These are phyloP conservation scores for Arthrobotrys iridis DNA, from an alignment of 2,329 filamentous ascomycete genomes.

Conservation along the genomic window DNA sequence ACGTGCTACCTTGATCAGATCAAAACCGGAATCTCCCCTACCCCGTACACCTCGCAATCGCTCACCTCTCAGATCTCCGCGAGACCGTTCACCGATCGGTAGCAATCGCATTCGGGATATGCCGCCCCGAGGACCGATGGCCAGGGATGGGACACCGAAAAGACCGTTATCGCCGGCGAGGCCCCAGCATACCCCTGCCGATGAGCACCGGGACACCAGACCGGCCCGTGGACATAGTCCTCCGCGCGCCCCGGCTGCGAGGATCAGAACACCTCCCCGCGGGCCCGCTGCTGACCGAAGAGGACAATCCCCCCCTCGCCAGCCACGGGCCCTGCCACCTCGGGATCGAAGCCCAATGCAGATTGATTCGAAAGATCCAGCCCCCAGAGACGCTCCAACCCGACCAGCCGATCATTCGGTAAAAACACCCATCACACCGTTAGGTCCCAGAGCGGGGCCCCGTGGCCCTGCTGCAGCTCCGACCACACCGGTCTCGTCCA, in stretches of 20 bases:
- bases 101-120: constrained; percentile 24
- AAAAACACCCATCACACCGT: constrained; percentile 20
- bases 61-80: constrained; percentile 43
- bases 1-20: constrained; percentile 54
- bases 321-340: constrained; percentile 32
- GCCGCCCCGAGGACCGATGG: not conserved
- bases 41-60: constrained; percentile 42
- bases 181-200: constrained; percentile 11
- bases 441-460: constrained; percentile 7
- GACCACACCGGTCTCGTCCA: constrained; percentile 62
- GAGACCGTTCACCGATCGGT: constrained; percentile 47
- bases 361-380: constrained; percentile 36
- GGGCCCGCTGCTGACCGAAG: constrained; percentile 45
- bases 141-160: constrained; percentile 30
- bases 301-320: constrained; percentile 30
- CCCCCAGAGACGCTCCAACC: constrained; percentile 29
- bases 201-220: constrained; percentile 18
- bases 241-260: constrained; percentile 4
- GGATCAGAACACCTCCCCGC: constrained; percentile 31
- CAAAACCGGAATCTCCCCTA: constrained; percentile 52
- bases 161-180: constrained; percentile 30
- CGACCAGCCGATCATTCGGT: constrained; percentile 5
- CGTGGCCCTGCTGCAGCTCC: constrained; percentile 8
- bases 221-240: constrained; percentile 18
- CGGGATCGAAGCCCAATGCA: constrained; percentile 48